These are phyloP conservation scores for Candida mattraensis DNA, from an alignment of 805 yeast genomes.

Conservation along the genomic window DNA sequence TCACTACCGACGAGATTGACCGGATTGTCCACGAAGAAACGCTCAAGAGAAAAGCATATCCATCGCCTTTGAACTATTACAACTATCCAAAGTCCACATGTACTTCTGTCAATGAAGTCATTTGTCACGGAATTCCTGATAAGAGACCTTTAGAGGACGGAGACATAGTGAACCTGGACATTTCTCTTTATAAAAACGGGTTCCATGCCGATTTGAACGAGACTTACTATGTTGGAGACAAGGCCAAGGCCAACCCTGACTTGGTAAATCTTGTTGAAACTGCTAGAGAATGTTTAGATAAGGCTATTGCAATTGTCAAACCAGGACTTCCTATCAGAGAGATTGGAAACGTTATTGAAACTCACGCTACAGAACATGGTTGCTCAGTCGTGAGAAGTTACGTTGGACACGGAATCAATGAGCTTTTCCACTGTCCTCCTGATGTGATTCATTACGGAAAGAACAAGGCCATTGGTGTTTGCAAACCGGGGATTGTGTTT, in stretches of 20 bases:
- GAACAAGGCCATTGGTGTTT: constrained; percentile 90
- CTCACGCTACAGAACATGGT: constrained; percentile 72
- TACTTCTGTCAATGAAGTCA: constrained; percentile 91
- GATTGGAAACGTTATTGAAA: constrained; percentile 85
- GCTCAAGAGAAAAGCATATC: constrained; percentile 84
- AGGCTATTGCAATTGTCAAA: constrained; percentile 80
- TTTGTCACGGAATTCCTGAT: constrained; percentile 98
- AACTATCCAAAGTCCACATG: constrained; percentile 91
- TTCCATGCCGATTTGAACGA: constrained; percentile 94
- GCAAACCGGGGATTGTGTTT: constrained; percentile 94
- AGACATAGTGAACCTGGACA: constrained; percentile 90
- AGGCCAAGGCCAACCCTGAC: constrained; percentile 75
- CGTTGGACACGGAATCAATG: constrained; percentile 92
- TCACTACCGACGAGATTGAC: constrained; percentile 92
- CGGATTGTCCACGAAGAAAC: constrained; percentile 84
- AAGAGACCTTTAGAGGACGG: constrained; percentile 85
- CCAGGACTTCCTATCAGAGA: constrained; percentile 90
- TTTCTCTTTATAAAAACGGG: constrained; percentile 81
- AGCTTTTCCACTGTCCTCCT: constrained; percentile 87
- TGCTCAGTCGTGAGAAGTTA: constrained; percentile 88
- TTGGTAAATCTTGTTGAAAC: constrained; percentile 89
- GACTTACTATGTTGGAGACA: constrained; percentile 94
- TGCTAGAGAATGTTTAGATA: constrained; percentile 81
- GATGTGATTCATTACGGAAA: constrained; percentile 92
- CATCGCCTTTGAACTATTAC: constrained; percentile 92